Evolutionary conservation across 2,329 filamentous ascomycete species (phyloP), one percentile per base, ranked within the genome.

Genomic region (Aspergillus ibericus): DNA sequence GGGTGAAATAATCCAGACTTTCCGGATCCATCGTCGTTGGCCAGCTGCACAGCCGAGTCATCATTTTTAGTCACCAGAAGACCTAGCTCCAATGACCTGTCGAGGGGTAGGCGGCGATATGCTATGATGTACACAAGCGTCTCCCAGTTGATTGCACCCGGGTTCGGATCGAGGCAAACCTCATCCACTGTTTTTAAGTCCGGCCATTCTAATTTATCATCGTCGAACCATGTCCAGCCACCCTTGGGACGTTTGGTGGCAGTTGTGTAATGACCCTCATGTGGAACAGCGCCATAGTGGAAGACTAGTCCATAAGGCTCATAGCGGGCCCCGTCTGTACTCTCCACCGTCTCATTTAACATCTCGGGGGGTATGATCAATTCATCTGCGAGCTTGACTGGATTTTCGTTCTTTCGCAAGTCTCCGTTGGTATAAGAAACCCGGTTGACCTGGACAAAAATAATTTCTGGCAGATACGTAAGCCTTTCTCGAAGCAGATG

Each of bases 271-370:
- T 73, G 70, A 1, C 68, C 70, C 0, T 5, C 3, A 1, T 48
- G 15, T 4, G n/a, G 38, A 2, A 2, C 20, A 1, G 12, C 6
- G 22, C 63, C 66, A 2, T n/a, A 10, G 48, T 70, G 71, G 16
- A 68, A 55, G 22, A 70, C 58, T 20, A 73, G 59, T 1, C 65
- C 63, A 27, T 64, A 66, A 9, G 73, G 63, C 40, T 67, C 61
- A 56, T 72, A 75, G 5, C 53, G 36, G n/a, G 65, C 40, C 40
- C 48, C 58, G 13, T 29, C 50, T 34, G 25, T 13, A 5, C n/a
- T 32, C n/a, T 32, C 47, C 18, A 25, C 40, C 12, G n/a, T 47
- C 18, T 34, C 53, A 40, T 60, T 35, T 9, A 60, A 56, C 22
- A 58, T 44, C 1, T 55, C 13, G 15, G 47, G 47, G 12, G 51